Evolutionary conservation across 441 rosid species (phyloP), one percentile per base, ranked within the genome.

Genomic region (Daphne laureola): DNA sequence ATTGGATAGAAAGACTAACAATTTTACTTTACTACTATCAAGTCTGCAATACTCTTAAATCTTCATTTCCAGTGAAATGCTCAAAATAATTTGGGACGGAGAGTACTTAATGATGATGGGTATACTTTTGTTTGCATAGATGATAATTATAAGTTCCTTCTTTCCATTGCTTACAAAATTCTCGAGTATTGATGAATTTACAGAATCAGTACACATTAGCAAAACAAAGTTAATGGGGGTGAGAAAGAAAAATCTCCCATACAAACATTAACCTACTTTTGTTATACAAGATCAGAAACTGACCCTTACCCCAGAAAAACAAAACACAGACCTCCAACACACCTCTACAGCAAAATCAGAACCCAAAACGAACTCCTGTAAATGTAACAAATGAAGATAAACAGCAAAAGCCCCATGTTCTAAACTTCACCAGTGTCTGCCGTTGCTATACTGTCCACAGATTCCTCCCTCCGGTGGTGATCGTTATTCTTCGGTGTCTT

Each of bases 391-490:
- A 67, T n/a, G 14, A 51, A 44, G 25, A 42, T 45, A 15, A 14
- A 31, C 38, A 31, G 11, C 8, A 45, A 3, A 50, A 59, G 36
- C 51, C 67, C 51, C 67, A 27, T 46, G 51, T 42, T 49, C 70
- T 73, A 65, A 54, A 73, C 64, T 50, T 86, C 87, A 63, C 51
- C 58, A 15, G 77, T 71, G 63, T 82, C 94, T 27, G 57, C 66
- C 61, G 73, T 56, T 27, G 57, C 66, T 65, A 71, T 56, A 40
- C 85, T 88, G 70, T 92, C 96, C 66, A 79, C 13, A 26, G 96
- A 88, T 61, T 78, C 82, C 26, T 79, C 82, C 54, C 95, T 84
- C 66, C 63, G 65, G 66, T 91, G 65, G 66, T 91, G 86, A 21
- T 77, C 76, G 5, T 80, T 67, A 35, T 46, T 67, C 38, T 31